Percentiles rank a stretch among this genome's conserved stretches.
Conservation (phyloP, 768 basidiomycete genomes). For the Cystobasidiopsis lactophilus region DNA sequence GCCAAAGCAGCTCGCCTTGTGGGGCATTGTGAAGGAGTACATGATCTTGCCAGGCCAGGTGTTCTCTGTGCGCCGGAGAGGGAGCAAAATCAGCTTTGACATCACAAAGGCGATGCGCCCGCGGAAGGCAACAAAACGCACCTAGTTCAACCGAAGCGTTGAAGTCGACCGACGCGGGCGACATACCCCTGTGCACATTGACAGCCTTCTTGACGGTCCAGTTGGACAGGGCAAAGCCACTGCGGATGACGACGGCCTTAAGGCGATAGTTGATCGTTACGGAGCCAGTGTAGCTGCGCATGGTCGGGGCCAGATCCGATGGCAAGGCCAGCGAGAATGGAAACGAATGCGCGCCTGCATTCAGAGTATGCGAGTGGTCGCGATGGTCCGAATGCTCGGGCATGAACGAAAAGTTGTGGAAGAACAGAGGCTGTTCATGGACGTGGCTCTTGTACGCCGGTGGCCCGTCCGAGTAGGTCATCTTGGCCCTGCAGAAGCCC, state of each 20-base stretch:
- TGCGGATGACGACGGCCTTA: constrained; percentile 56
- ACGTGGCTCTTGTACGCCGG: constrained; percentile 12
- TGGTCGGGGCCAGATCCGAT: constrained; percentile 58
- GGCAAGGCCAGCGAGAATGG: constrained; percentile 76
- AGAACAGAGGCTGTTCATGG: constrained; percentile 19
- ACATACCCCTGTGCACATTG: constrained; percentile 47
- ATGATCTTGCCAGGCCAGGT: constrained; percentile 89
- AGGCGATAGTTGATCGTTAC: constrained; percentile 71
- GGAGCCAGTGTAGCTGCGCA: constrained; percentile 32
- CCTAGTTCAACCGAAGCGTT: constrained; percentile 69
- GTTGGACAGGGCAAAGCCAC: constrained; percentile 44
- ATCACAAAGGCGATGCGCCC: no score
- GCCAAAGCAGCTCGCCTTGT: constrained; percentile 32
- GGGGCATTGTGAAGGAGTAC: constrained; percentile 73
- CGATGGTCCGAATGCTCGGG: constrained; percentile 23
- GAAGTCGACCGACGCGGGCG: constrained; percentile 70
- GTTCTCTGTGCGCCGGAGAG: constrained; percentile 40
- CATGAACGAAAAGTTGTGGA: constrained; percentile 19
- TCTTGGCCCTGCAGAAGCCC: constrained; percentile 5
- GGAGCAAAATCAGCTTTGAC: no score
- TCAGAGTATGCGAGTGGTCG: constrained; percentile 56
- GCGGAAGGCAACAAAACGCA: not conserved
- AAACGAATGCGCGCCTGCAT: constrained; percentile 82
- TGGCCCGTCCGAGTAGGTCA: constrained; percentile 17
- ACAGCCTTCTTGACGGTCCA: constrained; percentile 42